Evolutionary conservation across 345 rosid species (phyloP).

Genomic region (Toxicodendron radicans): DNA sequence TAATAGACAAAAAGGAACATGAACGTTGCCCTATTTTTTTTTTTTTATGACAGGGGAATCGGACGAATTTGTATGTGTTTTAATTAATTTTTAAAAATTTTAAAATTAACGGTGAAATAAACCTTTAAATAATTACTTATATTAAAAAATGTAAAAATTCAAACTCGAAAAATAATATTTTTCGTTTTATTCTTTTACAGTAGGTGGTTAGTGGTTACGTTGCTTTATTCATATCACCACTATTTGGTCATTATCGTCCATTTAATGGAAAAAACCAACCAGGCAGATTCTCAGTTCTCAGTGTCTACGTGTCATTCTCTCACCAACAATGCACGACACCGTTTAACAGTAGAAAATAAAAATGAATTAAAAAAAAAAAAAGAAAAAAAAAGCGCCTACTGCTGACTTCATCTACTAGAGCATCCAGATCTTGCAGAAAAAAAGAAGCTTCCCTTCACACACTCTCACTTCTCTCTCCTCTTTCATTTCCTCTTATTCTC

Average conservation of each 20-base stretch:
- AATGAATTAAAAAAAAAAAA: not conserved
- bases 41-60: no score
- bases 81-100: no score
- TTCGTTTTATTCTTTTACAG: no score
- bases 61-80: no score
- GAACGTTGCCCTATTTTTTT: not conserved
- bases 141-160: no score
- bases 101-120: no score
- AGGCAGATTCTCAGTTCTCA: conserved; percentile 20
- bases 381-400: conserved; percentile 20
- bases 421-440: conserved; percentile 70
- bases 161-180: no score
- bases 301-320: conserved; percentile 29
- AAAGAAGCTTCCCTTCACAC: conserved; percentile 49
- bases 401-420: conserved; percentile 49
- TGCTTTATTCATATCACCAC: not conserved
- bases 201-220: no score
- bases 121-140: no score
- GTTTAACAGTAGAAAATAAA: not conserved
- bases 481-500: conserved; percentile 12
- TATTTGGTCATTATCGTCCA: conserved; percentile 24
- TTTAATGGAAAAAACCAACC: not conserved
- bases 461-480: conserved; percentile 17
- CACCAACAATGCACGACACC: not conserved
- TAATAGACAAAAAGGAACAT: conserved; percentile 26